These are phyloP conservation scores for Primulina eburnea DNA, from an alignment of 257 asterid genomes.

Conservation along the genomic window DNA sequence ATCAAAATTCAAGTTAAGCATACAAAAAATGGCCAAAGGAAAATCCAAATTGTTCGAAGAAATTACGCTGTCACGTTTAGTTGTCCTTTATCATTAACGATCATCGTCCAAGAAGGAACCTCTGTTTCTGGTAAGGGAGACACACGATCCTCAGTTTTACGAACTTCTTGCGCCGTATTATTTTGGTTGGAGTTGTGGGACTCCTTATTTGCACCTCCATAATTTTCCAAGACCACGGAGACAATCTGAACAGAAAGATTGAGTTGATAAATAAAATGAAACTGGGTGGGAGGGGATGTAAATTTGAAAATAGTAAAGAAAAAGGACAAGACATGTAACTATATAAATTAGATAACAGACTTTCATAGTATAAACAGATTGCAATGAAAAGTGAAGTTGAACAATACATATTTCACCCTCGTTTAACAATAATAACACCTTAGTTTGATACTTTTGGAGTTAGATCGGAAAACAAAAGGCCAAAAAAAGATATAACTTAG, in stretches of 20 bases:
- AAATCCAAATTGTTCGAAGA: conserved; percentile 26
- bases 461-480: too few relatives aligned
- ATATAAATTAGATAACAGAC: neutral
- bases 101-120: conserved; percentile 73
- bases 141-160: conserved; percentile 57
- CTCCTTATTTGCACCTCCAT: conserved; percentile 54
- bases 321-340: neutral
- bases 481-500: neutral
- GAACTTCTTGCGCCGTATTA: conserved; percentile 61
- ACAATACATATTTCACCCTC: neutral
- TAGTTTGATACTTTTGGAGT: neutral
- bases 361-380: neutral
- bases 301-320: neutral
- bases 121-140: conserved; percentile 46
- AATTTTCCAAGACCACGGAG: conserved; percentile 91
- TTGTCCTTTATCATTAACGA: conserved; percentile 76
- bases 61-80: conserved; percentile 65
- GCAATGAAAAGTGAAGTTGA: neutral
- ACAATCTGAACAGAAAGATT: conserved; percentile 63
- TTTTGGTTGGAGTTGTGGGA: conserved; percentile 41
- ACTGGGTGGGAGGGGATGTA: neutral
- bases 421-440: neutral
- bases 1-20: conserved; percentile 25
- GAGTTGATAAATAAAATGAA: conserved; percentile 16
- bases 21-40: conserved; percentile 3